Percentiles rank a stretch among this genome's conserved stretches.
Evolutionary conservation across 129 eudicot genomes (phyloP).

Genomic region (Oenanthe sinensis): DNA sequence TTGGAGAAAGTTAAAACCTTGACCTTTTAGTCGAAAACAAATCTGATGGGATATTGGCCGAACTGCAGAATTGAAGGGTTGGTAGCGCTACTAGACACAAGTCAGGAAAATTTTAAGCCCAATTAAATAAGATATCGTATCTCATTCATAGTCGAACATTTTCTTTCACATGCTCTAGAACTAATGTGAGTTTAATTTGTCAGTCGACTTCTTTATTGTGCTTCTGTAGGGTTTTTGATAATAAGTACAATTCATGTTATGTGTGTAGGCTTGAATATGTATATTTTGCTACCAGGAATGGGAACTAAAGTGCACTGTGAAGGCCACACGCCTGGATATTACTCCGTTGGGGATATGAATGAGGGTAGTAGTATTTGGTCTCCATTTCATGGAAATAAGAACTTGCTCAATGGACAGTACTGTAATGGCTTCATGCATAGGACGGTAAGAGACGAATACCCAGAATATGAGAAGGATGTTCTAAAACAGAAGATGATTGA

Average conservation of each 20-base stretch:
- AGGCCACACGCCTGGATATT: conserved; percentile 63
- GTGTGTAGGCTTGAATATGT: background rate
- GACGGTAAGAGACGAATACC: conserved; percentile 34
- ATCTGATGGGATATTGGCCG: background rate
- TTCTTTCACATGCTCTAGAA: background rate
- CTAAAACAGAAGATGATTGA: conserved; percentile 84
- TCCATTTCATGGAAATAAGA: conserved; percentile 48
- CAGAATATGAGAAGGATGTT: conserved; percentile 61
- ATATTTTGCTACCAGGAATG: conserved; percentile 54
- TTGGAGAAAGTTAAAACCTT: background rate
- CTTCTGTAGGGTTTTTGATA: background rate
- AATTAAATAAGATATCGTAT: background rate
- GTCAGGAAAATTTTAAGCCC: background rate
- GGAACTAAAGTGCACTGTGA: conserved; percentile 78
- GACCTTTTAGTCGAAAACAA: background rate
- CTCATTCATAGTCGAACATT: background rate
- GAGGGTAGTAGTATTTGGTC: conserved; percentile 81
- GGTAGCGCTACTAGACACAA: background rate
- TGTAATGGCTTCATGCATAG: conserved; percentile 48
- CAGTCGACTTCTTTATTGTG: background rate
- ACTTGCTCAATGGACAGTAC: conserved; percentile 59
- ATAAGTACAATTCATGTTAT: background rate
- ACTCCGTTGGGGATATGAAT: conserved; percentile 82
- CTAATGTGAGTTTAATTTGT: background rate
- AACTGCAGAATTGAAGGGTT: background rate